Conservation (phyloP, 257 asterid genomes). For the Ilex aquifolium region DNA sequence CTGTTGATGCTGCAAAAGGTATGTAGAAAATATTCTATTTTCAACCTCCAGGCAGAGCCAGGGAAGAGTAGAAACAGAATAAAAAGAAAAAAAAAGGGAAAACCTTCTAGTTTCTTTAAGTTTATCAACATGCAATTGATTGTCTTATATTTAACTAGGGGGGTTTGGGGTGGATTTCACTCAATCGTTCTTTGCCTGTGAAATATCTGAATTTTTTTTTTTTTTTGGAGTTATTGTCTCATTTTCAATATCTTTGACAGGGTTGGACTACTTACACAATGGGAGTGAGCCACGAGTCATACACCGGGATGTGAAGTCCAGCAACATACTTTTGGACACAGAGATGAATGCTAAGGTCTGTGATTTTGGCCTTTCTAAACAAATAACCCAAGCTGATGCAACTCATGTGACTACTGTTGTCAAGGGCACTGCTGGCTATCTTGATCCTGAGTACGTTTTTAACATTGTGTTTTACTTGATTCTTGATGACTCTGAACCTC, state of each 20-base stretch:
- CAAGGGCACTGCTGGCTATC: constrained; percentile 95
- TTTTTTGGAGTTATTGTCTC: background rate
- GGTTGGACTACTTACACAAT: constrained; percentile 83
- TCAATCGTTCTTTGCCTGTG: background rate
- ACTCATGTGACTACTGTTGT: constrained; percentile 81
- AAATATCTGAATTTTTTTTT: background rate
- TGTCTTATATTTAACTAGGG: no score
- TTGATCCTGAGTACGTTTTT: constrained; percentile 81
- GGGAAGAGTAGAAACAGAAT: no score
- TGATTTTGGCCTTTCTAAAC: constrained; percentile 92
- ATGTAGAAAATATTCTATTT: background rate
- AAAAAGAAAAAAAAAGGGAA: background rate
- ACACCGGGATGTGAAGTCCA: constrained; percentile 90
- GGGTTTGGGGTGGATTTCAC: no score
- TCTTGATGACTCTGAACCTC: background rate
- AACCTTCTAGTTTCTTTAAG: background rate
- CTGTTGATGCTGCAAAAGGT: constrained; percentile 96
- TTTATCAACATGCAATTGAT: no score
- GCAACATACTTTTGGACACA: constrained; percentile 75
- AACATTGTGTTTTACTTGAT: background rate
- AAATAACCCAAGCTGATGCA: constrained; percentile 67
- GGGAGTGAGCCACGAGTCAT: constrained; percentile 81
- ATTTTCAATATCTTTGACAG: constrained; percentile 17
- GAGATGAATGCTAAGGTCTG: constrained; percentile 90
- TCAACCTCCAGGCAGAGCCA: background rate